phyloP scores from a whole-genome alignment of 441 rosid genomes.

The Erodium trifolium region DNA sequence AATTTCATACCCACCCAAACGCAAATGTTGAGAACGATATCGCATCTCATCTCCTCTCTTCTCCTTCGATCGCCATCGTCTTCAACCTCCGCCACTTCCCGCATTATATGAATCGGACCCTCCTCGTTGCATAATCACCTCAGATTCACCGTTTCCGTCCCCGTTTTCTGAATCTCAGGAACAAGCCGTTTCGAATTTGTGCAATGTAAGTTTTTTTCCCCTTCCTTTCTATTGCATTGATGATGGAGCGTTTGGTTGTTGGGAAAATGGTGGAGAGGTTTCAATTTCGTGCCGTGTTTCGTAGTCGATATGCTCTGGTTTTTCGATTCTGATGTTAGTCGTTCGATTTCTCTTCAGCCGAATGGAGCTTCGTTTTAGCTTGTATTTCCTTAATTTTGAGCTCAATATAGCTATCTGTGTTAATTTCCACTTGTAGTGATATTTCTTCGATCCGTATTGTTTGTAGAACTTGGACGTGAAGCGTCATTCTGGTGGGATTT shows the following conservation, averaged over 20 bases:
- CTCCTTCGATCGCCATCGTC: background rate
- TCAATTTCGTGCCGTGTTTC: background rate
- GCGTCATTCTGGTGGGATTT: background rate
- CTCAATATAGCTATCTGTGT: background rate
- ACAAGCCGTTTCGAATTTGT: background rate
- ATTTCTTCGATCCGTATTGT: background rate
- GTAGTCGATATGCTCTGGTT: background rate
- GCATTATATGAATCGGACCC: background rate
- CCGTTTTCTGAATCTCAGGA: background rate
- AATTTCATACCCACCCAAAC: background rate
- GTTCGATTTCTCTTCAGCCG: background rate
- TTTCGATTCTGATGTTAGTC: background rate
- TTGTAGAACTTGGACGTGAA: background rate
- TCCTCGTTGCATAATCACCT: background rate
- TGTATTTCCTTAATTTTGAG: background rate
- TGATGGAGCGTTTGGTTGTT: background rate
- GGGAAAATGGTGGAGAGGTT: background rate
- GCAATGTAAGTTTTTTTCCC: background rate
- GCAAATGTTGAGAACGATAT: background rate
- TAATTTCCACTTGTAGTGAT: background rate
- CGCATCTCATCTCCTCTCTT: background rate
- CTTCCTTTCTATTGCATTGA: background rate
- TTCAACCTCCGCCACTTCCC: background rate
- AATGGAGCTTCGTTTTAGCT: background rate
- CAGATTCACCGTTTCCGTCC: background rate